phyloP scores from a whole-genome alignment of 768 basidiomycete genomes.

The Daedaleopsis sinensis region DNA sequence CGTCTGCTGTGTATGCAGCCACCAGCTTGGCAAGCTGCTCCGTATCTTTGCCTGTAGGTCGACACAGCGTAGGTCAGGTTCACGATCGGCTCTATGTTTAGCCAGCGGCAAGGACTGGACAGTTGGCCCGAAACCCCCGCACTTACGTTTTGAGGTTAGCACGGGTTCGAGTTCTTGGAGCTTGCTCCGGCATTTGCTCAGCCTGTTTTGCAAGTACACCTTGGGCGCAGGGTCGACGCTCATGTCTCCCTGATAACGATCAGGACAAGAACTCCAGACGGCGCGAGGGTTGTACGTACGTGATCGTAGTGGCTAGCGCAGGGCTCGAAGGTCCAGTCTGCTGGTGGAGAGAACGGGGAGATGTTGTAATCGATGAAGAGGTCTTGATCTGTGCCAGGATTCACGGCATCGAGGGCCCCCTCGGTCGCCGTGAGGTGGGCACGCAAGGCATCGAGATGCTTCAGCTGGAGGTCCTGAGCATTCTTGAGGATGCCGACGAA shows the following conservation, averaged over 20 bases:
- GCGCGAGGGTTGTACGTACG: slow-evolving; percentile 41
- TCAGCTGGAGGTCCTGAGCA: slow-evolving; percentile 59
- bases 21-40: slow-evolving; percentile 53
- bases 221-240: slow-evolving; percentile 72
- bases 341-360: slow-evolving; percentile 63
- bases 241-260: slow-evolving; percentile 51
- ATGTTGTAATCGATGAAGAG: slow-evolving; percentile 76
- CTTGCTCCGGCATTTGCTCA: slow-evolving; percentile 60
- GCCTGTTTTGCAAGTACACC: slow-evolving; percentile 80
- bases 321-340: slow-evolving; percentile 77
- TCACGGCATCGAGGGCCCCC: slow-evolving; percentile 51
- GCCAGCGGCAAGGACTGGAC: not conserved
- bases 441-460: slow-evolving; percentile 63
- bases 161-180: slow-evolving; percentile 62
- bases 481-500: slow-evolving; percentile 58
- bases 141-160: slow-evolving; percentile 64
- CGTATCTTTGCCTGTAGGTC: slow-evolving; percentile 52
- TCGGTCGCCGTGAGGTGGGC: slow-evolving; percentile 50
- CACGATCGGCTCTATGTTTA: not conserved
- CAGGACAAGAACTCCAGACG: not conserved
- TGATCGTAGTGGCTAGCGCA: slow-evolving; percentile 77
- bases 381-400: slow-evolving; percentile 63
- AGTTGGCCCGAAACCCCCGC: slow-evolving; percentile 10
- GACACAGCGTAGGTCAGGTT: not conserved
- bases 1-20: slow-evolving; percentile 49